Percentiles rank a stretch among this genome's conserved stretches.
Conservation (phyloP, 75 land plant genomes). For the Cupressus sempervirens region DNA sequence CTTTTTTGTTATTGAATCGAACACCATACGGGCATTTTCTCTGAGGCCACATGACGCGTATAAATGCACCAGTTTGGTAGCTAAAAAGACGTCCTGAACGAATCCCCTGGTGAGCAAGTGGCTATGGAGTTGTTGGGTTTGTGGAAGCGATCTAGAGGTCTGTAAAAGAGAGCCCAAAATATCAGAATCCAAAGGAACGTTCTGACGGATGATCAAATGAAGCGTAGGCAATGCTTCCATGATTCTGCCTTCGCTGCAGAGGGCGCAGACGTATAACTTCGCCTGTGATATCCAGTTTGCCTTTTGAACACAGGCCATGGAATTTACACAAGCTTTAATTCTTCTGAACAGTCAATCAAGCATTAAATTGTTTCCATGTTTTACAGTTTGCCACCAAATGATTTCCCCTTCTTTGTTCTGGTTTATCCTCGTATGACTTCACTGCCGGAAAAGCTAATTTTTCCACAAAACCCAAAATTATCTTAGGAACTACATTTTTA, state of each 20-base stretch:
- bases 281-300: neutral
- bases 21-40: neutral
- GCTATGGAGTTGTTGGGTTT: neutral
- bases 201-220: neutral
- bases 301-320: neutral
- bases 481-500: too few species aligned
- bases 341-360: neutral
- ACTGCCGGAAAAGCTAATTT: neutral
- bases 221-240: conserved; percentile 4
- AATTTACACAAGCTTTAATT: neutral
- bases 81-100: neutral
- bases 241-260: conserved; percentile 1
- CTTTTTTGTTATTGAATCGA: conserved; percentile 6
- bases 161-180: conserved; percentile 4
- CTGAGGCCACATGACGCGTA: neutral
- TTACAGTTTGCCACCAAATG: neutral
- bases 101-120: neutral
- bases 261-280: neutral
- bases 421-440: neutral
- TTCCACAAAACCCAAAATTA: too few species aligned
- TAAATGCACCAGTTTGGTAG: neutral
- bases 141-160: neutral
- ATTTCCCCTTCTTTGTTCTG: neutral
- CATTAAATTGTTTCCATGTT: neutral
- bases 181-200: neutral